Conservation (phyloP, 2,329 filamentous ascomycete species). For the Fusarium xyrophilum region DNA sequence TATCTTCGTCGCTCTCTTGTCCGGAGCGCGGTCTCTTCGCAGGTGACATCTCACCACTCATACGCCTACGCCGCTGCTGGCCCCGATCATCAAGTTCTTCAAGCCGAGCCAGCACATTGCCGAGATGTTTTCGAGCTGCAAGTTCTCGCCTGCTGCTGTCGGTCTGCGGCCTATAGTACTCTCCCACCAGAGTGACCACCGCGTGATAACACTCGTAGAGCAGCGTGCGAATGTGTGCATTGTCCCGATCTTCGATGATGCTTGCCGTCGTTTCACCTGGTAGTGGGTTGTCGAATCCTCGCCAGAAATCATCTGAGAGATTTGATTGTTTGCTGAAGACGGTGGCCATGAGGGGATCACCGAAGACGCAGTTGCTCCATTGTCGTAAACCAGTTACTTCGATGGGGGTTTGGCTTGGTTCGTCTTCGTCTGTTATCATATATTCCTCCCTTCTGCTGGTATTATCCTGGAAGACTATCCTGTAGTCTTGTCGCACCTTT, state of each 20-base stretch:
- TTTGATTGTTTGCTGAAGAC: slow-evolving; percentile 55
- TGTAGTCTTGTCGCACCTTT: neutral
- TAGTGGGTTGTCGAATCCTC: slow-evolving; percentile 51
- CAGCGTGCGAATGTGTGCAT: slow-evolving; percentile 55
- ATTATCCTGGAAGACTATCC: slow-evolving; percentile 4
- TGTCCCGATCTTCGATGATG: slow-evolving; percentile 53
- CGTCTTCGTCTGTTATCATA: neutral
- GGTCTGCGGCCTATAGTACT: slow-evolving; percentile 60
- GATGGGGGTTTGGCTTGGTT: slow-evolving; percentile 31
- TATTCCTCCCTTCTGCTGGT: slow-evolving; percentile 1
- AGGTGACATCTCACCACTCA: slow-evolving; percentile 52
- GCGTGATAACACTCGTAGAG: slow-evolving; percentile 67
- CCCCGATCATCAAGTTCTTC: slow-evolving; percentile 50
- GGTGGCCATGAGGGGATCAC: slow-evolving; percentile 63
- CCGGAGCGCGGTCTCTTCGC: slow-evolving; percentile 53
- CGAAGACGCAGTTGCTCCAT: slow-evolving; percentile 66
- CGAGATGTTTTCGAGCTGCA: slow-evolving; percentile 59
- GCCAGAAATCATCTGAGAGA: slow-evolving; percentile 54
- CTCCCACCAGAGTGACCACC: slow-evolving; percentile 58
- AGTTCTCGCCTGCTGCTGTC: slow-evolving; percentile 60
- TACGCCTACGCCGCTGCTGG: slow-evolving; percentile 43
- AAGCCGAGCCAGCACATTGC: slow-evolving; percentile 54
- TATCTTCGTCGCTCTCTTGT: slow-evolving; percentile 29
- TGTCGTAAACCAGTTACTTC: slow-evolving; percentile 60
- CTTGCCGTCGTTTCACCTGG: slow-evolving; percentile 18